Percentiles rank a stretch among this genome's conserved stretches.
Evolutionary conservation across 1,284 basidiomycete genomes (phyloP).

Genomic region (Schizophyllum amplum): DNA sequence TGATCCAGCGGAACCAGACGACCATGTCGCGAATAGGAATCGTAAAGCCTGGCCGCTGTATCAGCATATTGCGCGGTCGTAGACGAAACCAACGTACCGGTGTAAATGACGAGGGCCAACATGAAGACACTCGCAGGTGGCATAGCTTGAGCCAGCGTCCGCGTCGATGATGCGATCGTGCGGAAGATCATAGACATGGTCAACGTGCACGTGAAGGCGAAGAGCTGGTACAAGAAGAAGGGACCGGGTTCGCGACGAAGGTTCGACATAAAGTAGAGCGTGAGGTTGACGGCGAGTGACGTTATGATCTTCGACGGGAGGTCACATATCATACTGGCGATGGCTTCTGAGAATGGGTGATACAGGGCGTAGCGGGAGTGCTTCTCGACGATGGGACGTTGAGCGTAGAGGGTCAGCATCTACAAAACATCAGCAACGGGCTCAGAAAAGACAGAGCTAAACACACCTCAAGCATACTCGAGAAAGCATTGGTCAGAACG

Average conservation of each 20-base stretch:
- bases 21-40: slow-evolving; percentile 48
- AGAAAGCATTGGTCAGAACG: slow-evolving; percentile 25
- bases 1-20: slow-evolving; percentile 56
- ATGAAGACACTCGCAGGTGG: slow-evolving; percentile 12
- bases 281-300: neutral
- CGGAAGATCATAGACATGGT: slow-evolving; percentile 43
- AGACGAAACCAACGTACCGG: neutral
- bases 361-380: slow-evolving; percentile 13
- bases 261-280: slow-evolving; percentile 12
- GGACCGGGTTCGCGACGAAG: slow-evolving; percentile 12
- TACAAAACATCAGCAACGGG: slow-evolving; percentile 1
- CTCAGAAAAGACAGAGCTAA: neutral
- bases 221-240: slow-evolving; percentile 36
- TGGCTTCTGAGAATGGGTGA: slow-evolving; percentile 15
- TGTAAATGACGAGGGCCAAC: slow-evolving; percentile 16
- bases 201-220: slow-evolving; percentile 42
- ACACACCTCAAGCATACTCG: slow-evolving; percentile 29
- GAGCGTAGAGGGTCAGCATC: slow-evolving; percentile 40
- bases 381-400: slow-evolving; percentile 42
- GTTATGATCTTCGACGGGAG: slow-evolving; percentile 16
- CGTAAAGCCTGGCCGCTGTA: slow-evolving; percentile 21
- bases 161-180: slow-evolving; percentile 21
- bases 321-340: slow-evolving; percentile 19
- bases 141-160: slow-evolving; percentile 12
- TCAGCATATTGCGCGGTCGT: neutral